Evolutionary conservation across 2,329 filamentous ascomycete species (phyloP), one percentile per base, ranked within the genome.

Genomic region (Trichoderma afroharzianum): DNA sequence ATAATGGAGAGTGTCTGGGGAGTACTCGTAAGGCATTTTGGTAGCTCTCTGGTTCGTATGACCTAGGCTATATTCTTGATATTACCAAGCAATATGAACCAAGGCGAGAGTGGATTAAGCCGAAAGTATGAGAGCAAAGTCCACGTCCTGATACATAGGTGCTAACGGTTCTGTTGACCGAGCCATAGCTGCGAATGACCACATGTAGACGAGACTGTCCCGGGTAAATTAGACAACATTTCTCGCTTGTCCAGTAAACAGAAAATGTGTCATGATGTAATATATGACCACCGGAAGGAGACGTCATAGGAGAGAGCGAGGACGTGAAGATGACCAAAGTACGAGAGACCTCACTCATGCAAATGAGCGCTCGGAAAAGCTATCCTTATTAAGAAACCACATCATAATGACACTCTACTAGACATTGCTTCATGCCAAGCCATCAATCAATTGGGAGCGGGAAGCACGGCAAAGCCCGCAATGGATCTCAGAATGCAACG

Each of bases 91-190:
- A 50, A 50, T 12, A 50, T 50, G 2, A 1, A 5, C 4, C 47
- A 3, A 3, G 47, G 1, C 4, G 47, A 3, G 3, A 24, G 6
- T 50, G 2, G 47, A 50, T 24, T 50, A 5, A 3, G n/a, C 9
- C 0, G 1, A 9, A 50, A 5, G n/a, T 14, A 24, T 47, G n/a
- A 3, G 0, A 9, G 15, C 3, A 7, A 3, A 18, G 4, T 21
- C 21, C 2, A 47, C 6, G 4, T 12, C 8, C 0, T 47, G n/a
- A 12, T 8, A 21, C n/a, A n/a, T n/a, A n/a, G n/a, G n/a, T n/a
- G n/a, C 43, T 47, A 47, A 21, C 18, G n/a, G 43, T 9, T n/a
- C 15, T 47, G 43, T 47, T 47, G 43, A n/a, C 43, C n/a, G n/a
- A 50, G 11, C n/a, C 9, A 11, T 47, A 9, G 1, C 8, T 21